Evolutionary conservation across 768 basidiomycete genomes (phyloP), one percentile per base, ranked within the genome.

Genomic region (Kwoniella sp.): DNA sequence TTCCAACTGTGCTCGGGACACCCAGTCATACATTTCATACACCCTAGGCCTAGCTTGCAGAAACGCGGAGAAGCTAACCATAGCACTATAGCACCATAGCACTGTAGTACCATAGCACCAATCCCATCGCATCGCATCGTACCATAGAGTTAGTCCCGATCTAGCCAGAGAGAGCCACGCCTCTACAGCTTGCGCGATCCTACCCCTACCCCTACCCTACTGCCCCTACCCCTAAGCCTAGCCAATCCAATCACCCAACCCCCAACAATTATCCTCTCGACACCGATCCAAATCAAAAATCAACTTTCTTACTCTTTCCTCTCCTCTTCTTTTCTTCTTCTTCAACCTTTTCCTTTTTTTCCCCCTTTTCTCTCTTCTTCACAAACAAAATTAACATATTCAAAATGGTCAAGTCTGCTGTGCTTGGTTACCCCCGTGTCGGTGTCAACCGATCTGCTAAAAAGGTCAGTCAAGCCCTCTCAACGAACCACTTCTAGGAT

Each of bases 381-480:
- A 54, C 21, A 59, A 57, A 25, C n/a, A 50, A 59, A 47, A 58
- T 33, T 27, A 37, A 64, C 56, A 30, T 48, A 68, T 58, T 44
- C 72, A 81, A 70, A 69, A 81, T 92, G 90, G 90, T 92, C 65
- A 77, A 81, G 50, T 92, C 90, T 66, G 89, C 90, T 77, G 90
- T 93, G 71, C 87, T 94, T 74, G 92, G 92, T 73, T 93, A 91
- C 83, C 92, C 92, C 75, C 89, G 92, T 77, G 92, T 94, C 81
- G 92, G 90, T 87, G 71, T 52, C 59, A 82, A 79, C 61, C 64
- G 69, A 57, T 68, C 74, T 49, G 67, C 70, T 47, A 74, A 77
- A 58, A 70, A 72, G 68, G 69, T 73, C 27, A 52, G 70, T 57
- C 22, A 21, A 1, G 22, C 40, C 40, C 37, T 49, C 48, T 49